Evolutionary conservation across 148 eudicot genomes (phyloP).

Genomic region (Heliosperma pusillum): DNA sequence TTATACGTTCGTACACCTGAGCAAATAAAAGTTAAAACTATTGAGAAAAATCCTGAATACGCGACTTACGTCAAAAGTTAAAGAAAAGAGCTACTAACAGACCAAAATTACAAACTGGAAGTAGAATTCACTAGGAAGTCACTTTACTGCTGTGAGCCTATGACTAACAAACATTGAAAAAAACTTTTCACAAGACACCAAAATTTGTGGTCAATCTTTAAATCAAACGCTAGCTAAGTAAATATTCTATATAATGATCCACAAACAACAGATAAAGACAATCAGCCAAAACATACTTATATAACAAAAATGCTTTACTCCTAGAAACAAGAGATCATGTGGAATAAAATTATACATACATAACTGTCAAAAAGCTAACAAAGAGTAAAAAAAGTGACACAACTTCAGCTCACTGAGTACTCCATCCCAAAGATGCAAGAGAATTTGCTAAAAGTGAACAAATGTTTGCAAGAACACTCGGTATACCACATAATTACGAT

Average conservation of each 20-base stretch:
- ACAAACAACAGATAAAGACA: background rate
- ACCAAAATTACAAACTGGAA: conserved; percentile 33
- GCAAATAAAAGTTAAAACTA: conserved; percentile 3
- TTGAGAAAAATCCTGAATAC: background rate
- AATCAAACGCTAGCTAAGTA: no score
- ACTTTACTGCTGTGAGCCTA: no score
- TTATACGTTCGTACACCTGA: conserved; percentile 96
- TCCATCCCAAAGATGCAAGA: background rate
- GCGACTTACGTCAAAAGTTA: background rate
- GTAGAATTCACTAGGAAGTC: no score
- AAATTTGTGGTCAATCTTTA: no score
- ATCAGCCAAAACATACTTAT: background rate
- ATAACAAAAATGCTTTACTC: background rate
- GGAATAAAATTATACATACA: background rate
- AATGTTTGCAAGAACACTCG: background rate
- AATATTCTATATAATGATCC: background rate
- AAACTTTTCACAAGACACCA: no score
- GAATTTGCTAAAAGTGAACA: background rate
- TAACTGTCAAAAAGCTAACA: background rate
- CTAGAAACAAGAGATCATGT: background rate
- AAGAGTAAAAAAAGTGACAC: background rate
- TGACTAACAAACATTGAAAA: no score
- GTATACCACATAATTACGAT: background rate
- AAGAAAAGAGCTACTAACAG: background rate
- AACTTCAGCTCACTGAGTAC: background rate